Evolutionary conservation across 2,329 filamentous ascomycete species (phyloP).

Genomic region (Ophiostoma tasmaniense): DNA sequence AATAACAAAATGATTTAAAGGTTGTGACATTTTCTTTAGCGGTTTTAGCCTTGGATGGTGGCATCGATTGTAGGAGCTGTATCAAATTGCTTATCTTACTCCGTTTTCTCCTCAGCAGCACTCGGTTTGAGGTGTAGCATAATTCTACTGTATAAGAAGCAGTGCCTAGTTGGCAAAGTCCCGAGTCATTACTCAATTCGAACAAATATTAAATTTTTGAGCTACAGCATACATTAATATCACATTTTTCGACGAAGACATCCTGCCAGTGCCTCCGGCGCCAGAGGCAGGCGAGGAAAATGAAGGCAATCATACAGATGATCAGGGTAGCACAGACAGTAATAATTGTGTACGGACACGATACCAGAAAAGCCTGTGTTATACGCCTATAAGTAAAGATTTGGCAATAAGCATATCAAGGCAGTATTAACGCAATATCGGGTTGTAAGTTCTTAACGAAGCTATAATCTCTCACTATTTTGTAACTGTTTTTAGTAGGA

Average conservation of each 20-base stretch:
- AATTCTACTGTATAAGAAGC: too few species aligned
- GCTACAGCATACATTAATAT: too few species aligned
- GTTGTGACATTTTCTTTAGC: not conserved
- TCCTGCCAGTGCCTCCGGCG: not conserved
- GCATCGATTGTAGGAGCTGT: not conserved
- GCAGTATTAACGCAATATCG: not conserved
- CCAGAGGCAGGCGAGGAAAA: not conserved
- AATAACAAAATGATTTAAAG: not conserved
- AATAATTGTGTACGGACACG: not conserved
- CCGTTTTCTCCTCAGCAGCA: not conserved
- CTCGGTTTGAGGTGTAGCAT: not conserved
- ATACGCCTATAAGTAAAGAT: not conserved
- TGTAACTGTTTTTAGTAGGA: conserved; percentile 14
- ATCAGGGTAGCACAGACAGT: too few species aligned
- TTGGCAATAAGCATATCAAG: not conserved
- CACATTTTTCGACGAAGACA: not conserved
- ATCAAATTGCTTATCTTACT: not conserved
- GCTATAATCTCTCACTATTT: conserved; percentile 17
- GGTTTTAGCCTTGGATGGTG: not conserved
- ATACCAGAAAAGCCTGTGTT: not conserved
- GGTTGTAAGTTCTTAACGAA: conserved; percentile 10
- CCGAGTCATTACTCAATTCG: too few species aligned
- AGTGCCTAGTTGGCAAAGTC: too few species aligned
- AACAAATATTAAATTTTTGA: too few species aligned
- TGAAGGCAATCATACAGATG: not conserved